phyloP scores from a whole-genome alignment of 2,329 filamentous ascomycete genomes.

The Arthrobotrys pseudoclavata region DNA sequence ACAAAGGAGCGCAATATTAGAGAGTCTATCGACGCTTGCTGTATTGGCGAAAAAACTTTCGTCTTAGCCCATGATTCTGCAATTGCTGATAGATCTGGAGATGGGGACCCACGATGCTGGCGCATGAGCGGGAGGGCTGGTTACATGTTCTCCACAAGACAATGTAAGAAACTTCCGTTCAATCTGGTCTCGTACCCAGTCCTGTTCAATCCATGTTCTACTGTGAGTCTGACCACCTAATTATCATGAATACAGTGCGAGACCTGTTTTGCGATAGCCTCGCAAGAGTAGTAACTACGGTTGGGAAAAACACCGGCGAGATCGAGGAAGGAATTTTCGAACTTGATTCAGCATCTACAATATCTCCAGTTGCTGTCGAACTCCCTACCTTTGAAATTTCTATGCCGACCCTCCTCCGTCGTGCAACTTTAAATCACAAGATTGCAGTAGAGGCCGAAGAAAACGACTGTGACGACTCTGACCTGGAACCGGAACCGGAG shows the following conservation, averaged over 20 bases:
- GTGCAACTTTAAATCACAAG: slow-evolving; percentile 41
- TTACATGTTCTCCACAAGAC: slow-evolving; percentile 48
- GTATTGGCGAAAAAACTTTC: slow-evolving; percentile 47
- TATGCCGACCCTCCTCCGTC: slow-evolving; percentile 52
- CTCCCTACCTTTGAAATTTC: slow-evolving; percentile 55
- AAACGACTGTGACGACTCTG: slow-evolving; percentile 40
- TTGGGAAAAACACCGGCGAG: slow-evolving; percentile 19
- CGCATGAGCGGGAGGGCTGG: slow-evolving; percentile 33
- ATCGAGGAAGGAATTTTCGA: slow-evolving; percentile 50
- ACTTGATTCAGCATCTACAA: slow-evolving; percentile 31
- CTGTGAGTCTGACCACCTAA: background rate
- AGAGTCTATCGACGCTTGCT: slow-evolving; percentile 50
- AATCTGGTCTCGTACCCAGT: too few species aligned
- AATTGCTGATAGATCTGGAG: slow-evolving; percentile 44
- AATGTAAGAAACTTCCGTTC: slow-evolving; percentile 32
- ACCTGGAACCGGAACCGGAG: slow-evolving; percentile 34
- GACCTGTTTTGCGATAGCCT: slow-evolving; percentile 48
- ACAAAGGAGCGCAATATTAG: slow-evolving; percentile 42
- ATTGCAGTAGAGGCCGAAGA: slow-evolving; percentile 35
- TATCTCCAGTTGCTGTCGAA: slow-evolving; percentile 31
- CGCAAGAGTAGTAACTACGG: slow-evolving; percentile 10
- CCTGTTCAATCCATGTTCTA: too few species aligned
- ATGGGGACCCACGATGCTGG: slow-evolving; percentile 46
- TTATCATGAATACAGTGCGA: slow-evolving; percentile 33
- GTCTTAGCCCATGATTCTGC: slow-evolving; percentile 41